phyloP scores from a whole-genome alignment of 2,329 filamentous ascomycete species.

The Dothideomycetes sp. region DNA sequence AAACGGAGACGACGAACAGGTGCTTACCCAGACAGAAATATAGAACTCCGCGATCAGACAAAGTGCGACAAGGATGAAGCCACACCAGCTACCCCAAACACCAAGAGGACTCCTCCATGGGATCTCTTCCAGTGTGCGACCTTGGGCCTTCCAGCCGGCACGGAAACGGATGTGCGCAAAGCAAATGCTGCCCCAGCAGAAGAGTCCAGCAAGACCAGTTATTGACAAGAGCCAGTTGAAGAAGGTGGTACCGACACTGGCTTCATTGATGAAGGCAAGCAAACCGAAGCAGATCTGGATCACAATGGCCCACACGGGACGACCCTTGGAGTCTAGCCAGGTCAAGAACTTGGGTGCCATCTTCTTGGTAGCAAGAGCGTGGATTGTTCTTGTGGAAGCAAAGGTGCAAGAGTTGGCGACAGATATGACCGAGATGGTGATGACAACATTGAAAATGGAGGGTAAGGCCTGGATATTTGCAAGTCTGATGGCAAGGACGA shows the following conservation, averaged over 20 bases:
- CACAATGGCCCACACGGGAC: conserved; percentile 62
- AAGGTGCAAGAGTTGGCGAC: conserved; percentile 47
- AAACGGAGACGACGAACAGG: background rate
- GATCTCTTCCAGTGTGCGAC: conserved; percentile 50
- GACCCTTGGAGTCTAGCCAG: conserved; percentile 74
- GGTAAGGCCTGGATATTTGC: conserved; percentile 49
- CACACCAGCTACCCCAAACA: conserved; percentile 50
- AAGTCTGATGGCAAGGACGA: conserved; percentile 51
- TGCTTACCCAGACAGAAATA: conserved; percentile 9
- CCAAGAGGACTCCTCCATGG: conserved; percentile 49
- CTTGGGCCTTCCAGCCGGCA: conserved; percentile 53
- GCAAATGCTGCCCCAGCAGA: conserved; percentile 76
- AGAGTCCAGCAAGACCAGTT: conserved; percentile 58
- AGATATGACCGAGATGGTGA: conserved; percentile 46
- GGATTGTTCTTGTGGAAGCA: conserved; percentile 45
- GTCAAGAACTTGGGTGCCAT: conserved; percentile 67
- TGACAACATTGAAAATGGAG: conserved; percentile 53
- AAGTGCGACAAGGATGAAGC: conserved; percentile 42
- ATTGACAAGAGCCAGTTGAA: conserved; percentile 69
- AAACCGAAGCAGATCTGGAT: conserved; percentile 57
- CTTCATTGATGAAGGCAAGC: conserved; percentile 56
- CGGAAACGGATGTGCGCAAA: conserved; percentile 84
- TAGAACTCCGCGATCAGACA: conserved; percentile 37
- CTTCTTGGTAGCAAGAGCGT: conserved; percentile 32
- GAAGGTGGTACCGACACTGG: conserved; percentile 45